Conservation (phyloP, 2,329 filamentous ascomycete species). For the Colletotrichum siamense region DNA sequence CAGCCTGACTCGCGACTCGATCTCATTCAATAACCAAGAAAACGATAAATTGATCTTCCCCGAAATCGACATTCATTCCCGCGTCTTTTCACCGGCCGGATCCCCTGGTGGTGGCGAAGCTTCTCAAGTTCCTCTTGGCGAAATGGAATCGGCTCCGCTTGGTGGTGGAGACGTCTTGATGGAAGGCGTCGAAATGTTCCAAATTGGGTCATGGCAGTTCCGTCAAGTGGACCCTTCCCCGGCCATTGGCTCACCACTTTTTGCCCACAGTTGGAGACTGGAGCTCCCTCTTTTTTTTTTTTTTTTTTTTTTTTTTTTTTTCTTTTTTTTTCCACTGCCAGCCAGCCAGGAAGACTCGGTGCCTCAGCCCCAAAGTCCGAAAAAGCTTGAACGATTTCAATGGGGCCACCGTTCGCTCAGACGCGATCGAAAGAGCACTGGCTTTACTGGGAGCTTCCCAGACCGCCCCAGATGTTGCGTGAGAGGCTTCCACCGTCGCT, state of each 20-base stretch:
- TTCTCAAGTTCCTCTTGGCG: conserved; percentile 9
- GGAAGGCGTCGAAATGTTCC: background rate
- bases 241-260: background rate
- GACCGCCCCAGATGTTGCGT: background rate
- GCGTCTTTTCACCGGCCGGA: background rate
- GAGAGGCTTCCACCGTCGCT: background rate
- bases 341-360: background rate
- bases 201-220: background rate
- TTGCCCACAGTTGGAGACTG: background rate
- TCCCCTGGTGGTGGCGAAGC: conserved; percentile 18
- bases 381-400: conserved; percentile 1
- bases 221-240: background rate
- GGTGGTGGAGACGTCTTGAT: background rate
- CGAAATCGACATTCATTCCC: background rate
- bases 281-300: too few relatives aligned
- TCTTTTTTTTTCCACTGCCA: background rate
- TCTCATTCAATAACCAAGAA: background rate
- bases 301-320: too few relatives aligned
- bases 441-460: background rate
- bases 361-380: background rate
- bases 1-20: background rate
- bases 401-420: background rate
- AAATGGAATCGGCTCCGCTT: background rate
- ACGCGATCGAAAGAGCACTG: background rate
- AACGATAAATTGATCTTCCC: background rate